A percentile compares a stretch with the other conserved stretches of the same genome.
These are phyloP conservation scores for Ceratocystis albifundus DNA, from an alignment of 2,329 filamentous ascomycete genomes.

Conservation along the genomic window DNA sequence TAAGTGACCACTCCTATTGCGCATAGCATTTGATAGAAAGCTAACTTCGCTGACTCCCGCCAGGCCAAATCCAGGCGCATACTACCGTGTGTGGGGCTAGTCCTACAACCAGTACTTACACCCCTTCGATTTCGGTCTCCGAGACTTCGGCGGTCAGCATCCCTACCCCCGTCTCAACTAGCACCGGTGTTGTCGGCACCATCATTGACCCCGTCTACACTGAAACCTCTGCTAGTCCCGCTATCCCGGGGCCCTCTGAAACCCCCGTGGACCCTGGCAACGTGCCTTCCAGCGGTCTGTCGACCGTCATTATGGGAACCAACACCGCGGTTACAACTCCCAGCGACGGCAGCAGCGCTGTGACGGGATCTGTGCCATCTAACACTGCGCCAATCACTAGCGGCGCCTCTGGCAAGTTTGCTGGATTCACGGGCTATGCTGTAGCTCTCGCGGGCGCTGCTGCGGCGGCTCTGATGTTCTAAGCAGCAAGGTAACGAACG, in stretches of 20 bases:
- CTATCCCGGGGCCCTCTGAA: background rate
- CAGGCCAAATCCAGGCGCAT: constrained; percentile 41
- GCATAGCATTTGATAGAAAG: background rate
- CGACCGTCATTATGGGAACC: background rate
- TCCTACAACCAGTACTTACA: constrained; percentile 26
- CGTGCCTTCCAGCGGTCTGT: background rate
- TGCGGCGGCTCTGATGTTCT: constrained; percentile 12
- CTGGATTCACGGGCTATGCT: background rate
- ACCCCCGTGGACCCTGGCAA: background rate
- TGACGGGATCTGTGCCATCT: constrained; percentile 2
- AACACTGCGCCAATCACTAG: background rate
- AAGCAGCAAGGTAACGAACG: background rate
- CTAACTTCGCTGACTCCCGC: constrained; percentile 8
- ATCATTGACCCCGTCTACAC: background rate
- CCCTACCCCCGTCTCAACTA: constrained; percentile 25
- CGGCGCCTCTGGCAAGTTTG: background rate
- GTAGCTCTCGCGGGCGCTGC: constrained; percentile 3
- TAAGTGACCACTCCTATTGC: constrained; percentile 23
- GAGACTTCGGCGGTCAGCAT: constrained; percentile 16
- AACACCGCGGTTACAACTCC: background rate
- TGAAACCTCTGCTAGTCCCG: background rate
- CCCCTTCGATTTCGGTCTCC: constrained; percentile 24
- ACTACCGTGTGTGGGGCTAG: constrained; percentile 36
- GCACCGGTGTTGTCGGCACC: constrained; percentile 21
- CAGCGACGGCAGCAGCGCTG: background rate